phyloP scores from a whole-genome alignment of 257 asterid species.

The Gentiana macrophylla region DNA sequence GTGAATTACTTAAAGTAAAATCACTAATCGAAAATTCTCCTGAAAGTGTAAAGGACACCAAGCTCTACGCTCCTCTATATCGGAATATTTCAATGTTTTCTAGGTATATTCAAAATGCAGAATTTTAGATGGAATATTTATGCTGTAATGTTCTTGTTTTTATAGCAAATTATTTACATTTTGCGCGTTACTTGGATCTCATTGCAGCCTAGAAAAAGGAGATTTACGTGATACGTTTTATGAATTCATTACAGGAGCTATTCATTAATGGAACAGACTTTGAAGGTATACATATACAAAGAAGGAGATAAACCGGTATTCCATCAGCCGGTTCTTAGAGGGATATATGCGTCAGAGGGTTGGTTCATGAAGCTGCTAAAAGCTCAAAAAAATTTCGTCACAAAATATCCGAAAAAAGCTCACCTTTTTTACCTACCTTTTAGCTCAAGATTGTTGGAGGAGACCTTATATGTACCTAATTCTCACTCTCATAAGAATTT shows the following conservation, averaged over 20 bases:
- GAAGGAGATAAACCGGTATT: constrained; percentile 36
- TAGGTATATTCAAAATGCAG: constrained; percentile 29
- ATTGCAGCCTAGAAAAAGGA: no score
- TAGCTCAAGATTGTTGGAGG: constrained; percentile 39
- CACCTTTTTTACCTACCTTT: constrained; percentile 53
- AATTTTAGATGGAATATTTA: constrained; percentile 3
- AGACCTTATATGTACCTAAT: constrained; percentile 31
- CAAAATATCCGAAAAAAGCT: constrained; percentile 32
- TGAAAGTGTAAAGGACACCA: constrained; percentile 28
- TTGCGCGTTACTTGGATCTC: not conserved
- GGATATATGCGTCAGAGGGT: constrained; percentile 58
- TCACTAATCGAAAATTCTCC: constrained; percentile 53
- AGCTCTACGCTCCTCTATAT: constrained; percentile 48
- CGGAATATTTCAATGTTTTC: constrained; percentile 63
- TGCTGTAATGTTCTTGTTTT: no score
- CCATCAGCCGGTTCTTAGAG: constrained; percentile 33
- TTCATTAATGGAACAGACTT: constrained; percentile 26
- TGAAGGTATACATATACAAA: constrained; percentile 25
- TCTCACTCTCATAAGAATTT: constrained; percentile 39
- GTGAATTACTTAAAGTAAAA: constrained; percentile 35
- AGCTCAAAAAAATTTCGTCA: constrained; percentile 28
- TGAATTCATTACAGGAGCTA: constrained; percentile 28
- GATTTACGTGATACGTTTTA: no score
- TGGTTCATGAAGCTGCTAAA: constrained; percentile 51
- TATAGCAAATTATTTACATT: no score